Conservation (phyloP, 306 rosid genomes). For the Pyrus communis region DNA sequence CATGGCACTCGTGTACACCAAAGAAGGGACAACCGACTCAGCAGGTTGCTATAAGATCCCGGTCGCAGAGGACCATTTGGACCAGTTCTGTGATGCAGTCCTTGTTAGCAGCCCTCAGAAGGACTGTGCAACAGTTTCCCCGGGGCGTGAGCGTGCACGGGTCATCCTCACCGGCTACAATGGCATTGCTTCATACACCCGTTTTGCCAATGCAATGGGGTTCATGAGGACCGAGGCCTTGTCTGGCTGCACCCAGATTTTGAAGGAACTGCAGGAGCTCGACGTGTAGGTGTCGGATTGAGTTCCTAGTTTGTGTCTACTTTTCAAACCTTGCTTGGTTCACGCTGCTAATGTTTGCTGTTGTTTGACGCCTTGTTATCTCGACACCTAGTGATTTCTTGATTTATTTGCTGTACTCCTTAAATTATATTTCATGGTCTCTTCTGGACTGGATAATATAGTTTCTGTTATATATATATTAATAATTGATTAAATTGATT, state of each 20-base stretch:
- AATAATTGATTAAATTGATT: not conserved
- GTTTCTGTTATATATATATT: not conserved
- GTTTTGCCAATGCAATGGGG: constrained; percentile 68
- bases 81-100: constrained; percentile 59
- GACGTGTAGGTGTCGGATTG: constrained; percentile 38
- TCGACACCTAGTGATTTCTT: constrained; percentile 26
- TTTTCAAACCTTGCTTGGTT: constrained; percentile 12
- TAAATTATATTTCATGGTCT: constrained; percentile 6
- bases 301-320: constrained; percentile 9
- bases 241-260: constrained; percentile 54
- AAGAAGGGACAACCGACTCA: constrained; percentile 48
- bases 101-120: constrained; percentile 55
- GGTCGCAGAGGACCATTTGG: constrained; percentile 55
- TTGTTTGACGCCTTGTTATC: constrained; percentile 33
- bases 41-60: constrained; percentile 45
- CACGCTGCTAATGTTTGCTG: constrained; percentile 8
- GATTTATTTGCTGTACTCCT: constrained; percentile 18
- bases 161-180: constrained; percentile 70
- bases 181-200: constrained; percentile 54
- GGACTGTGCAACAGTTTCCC: constrained; percentile 31
- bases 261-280: constrained; percentile 55
- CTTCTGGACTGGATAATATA: not conserved
- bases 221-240: constrained; percentile 36
- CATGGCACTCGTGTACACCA: constrained; percentile 35
- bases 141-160: constrained; percentile 76